Evolutionary conservation across 306 rosid genomes (phyloP), one percentile per base, ranked within the genome.

Genomic region (Phaseolus lunatus): DNA sequence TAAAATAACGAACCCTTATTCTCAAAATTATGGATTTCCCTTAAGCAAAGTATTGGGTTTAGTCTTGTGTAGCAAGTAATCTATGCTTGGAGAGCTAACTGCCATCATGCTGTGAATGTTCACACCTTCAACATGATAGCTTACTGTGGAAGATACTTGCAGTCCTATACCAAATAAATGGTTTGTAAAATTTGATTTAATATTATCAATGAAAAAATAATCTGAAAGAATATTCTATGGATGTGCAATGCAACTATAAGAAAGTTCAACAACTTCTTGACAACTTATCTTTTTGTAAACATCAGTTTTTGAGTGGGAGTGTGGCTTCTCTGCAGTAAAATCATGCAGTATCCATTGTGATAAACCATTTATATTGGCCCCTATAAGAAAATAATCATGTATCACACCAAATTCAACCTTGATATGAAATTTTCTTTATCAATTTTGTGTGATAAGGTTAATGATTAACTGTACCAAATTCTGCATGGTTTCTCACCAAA

Each of bases 211-310:
- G 43, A 10, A 72, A 50, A 37, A 77, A 45, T 54, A 72, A 1
- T 57, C 47, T 73, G 77, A 78, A 74, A 41, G 73, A 68, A 61
- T 73, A 29, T 35, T 70, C 7, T 37, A 12, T 52, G 27, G 33
- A 6, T 45, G 72, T 50, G 67, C 22, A 63, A 50, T 50, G 67
- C 22, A 63, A 50, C 33, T 56, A 53, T 37, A 35, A 35, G 56
- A 53, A 33, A 64, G 41, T 22, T 33, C 39, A 31, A 27, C 78
- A 49, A 73, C 27, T 26, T 47, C 20, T 37, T 62, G 74, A 52
- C 43, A 37, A 39, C 27, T 45, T 74, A 67, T 67, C 64, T 9
- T 72, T 26, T 58, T 57, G 54, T 64, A 58, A 67, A 52, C 49
- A 39, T 27, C 64, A 20, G 16, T 27, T 68, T 73, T 57, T 73